Percentiles rank a stretch among this genome's conserved stretches.
Conservation (phyloP, 2,329 filamentous ascomycete species). For the Paracoccidioides lutzii region DNA sequence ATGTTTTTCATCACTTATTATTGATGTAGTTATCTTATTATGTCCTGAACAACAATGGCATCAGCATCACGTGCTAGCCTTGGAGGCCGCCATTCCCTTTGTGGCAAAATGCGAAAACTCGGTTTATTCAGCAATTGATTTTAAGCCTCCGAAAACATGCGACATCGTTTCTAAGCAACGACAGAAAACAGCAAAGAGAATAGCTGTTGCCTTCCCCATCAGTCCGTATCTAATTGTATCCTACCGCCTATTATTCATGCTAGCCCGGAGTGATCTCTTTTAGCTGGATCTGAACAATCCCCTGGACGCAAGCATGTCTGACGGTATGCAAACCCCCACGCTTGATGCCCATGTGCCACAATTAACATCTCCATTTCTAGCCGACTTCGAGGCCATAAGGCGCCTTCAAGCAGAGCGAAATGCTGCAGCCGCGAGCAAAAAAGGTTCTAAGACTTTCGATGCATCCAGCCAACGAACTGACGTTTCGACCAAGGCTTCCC, state of each 20-base stretch:
- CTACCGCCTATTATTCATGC: conserved; percentile 16
- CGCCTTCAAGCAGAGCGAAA: conserved; percentile 90
- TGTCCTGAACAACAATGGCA: too few species aligned
- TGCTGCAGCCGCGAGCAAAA: conserved; percentile 61
- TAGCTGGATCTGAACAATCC: conserved; percentile 15
- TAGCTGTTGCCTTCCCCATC: background rate
- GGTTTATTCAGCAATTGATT: background rate
- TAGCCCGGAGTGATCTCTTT: conserved; percentile 17
- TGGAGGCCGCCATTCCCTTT: background rate
- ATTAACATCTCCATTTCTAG: conserved; percentile 27
- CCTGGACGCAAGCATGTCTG: conserved; percentile 28
- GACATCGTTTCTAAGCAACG: background rate
- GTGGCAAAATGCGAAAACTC: background rate
- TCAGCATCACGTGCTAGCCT: too few species aligned
- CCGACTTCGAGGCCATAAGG: conserved; percentile 77
- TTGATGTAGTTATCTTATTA: too few species aligned
- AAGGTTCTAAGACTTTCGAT: conserved; percentile 70
- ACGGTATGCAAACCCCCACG: conserved; percentile 22
- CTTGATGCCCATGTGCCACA: background rate
- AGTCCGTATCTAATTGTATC: conserved; percentile 24
- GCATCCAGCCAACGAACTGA: conserved; percentile 68
- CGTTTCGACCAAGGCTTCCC: conserved; percentile 74
- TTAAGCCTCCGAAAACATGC: background rate
- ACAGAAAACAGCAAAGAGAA: background rate
- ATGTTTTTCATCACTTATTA: too few species aligned